Base-by-base conservation (phyloP, 257 asterid species). In the Solanum okadae region DNA sequence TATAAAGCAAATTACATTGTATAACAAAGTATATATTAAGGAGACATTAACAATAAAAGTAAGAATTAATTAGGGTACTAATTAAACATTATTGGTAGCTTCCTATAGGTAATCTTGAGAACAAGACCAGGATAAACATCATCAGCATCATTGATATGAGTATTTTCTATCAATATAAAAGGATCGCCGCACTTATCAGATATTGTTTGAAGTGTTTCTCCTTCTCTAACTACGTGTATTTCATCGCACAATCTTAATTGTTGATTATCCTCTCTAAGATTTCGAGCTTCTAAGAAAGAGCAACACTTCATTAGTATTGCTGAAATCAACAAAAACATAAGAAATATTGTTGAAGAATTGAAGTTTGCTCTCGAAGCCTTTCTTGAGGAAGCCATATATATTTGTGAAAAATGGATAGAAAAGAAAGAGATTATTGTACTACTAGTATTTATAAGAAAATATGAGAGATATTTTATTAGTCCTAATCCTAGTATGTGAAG, bases 201-300 rank as follows among this genome's bases (percentile, higher is more conserved):
- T 37, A 90, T 88, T 11, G 65, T 83, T 37, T 88, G 87, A 49
- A 88, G 90, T 9, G 88, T 88, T 82, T 90, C 90, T 22, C 89
- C 89, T 71, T 88, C 92, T 88, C 67, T 72, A 15, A 88, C 90
- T 8, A 90, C 88, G 49, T 88, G 88, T 5, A 88, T 90, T 88
- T 90, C 90, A 37, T 88, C 73, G 9, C 92, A 90, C 22, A 10
- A 59, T 22, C 5, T 10, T 61, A 23, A 2, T 9, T 23, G 29
- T 23, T 23, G 29, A 61, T 61, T 10, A 4, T 23, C 29, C 2
- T 61, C 10, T 23, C 10, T 9, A 61, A 61, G 33, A 38, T 38
- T 77, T n/a, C 29, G 33, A 77, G 34, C 23, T 38, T 77, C 61
- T 3, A 1, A 23, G 2, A 77, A 77, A 76, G 59, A 38, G 35